phyloP scores from a whole-genome alignment of 2,329 filamentous ascomycete genomes.

The Aspergillus ustus region DNA sequence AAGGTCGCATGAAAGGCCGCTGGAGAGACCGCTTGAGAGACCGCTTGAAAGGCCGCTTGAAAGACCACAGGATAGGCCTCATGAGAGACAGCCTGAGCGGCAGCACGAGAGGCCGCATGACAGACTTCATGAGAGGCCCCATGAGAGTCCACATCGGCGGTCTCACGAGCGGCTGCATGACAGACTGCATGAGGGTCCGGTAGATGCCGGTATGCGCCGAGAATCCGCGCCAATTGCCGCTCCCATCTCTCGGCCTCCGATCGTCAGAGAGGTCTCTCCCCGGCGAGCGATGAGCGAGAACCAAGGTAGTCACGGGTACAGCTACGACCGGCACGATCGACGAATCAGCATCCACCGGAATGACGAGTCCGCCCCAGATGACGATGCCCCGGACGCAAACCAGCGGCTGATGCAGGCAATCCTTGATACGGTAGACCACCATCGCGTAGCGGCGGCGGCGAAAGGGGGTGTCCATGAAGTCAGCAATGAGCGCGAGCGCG shows the following conservation, averaged over 20 bases:
- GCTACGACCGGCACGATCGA: conserved; percentile 12
- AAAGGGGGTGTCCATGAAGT: conserved; percentile 33
- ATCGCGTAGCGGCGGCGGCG: conserved; percentile 40
- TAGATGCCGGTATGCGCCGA: conserved; percentile 22
- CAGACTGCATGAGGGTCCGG: conserved; percentile 1
- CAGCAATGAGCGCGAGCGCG: conserved; percentile 26
- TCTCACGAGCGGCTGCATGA: not conserved
- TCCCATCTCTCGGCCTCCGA: conserved; percentile 29
- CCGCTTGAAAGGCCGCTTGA: no score
- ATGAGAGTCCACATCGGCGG: not conserved
- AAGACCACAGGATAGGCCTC: not conserved
- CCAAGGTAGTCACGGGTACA: conserved; percentile 26
- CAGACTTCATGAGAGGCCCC: not conserved
- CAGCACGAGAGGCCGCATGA: no score
- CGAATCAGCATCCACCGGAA: conserved; percentile 27
- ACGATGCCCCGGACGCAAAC: conserved; percentile 45
- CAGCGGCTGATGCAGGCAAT: conserved; percentile 49
- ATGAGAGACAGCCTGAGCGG: not conserved
- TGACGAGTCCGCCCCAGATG: conserved; percentile 27
- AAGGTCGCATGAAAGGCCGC: not conserved
- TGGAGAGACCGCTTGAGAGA: no score
- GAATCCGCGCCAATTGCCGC: conserved; percentile 30
- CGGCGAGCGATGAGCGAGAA: conserved; percentile 46
- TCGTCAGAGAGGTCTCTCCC: conserved; percentile 33
- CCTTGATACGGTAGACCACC: conserved; percentile 47